Conservation (phyloP, 2,329 filamentous ascomycete species). For the Aspergillus udagawae region DNA sequence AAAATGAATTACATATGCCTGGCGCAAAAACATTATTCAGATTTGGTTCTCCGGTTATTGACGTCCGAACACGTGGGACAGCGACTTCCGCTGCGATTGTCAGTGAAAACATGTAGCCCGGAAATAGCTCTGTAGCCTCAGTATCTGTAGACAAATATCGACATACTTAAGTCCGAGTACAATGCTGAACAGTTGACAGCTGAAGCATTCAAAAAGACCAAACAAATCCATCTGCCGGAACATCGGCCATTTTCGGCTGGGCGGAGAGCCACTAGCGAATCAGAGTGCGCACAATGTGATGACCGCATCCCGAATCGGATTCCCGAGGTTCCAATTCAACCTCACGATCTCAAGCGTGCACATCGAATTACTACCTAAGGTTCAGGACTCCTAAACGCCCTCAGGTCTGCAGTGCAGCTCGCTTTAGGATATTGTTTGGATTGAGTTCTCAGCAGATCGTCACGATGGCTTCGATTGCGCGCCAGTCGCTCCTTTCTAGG, state of each 20-base stretch:
- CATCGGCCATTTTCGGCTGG: constrained; percentile 39
- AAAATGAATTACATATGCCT: not conserved
- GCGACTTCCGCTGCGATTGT: not conserved
- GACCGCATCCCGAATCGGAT: constrained; percentile 36
- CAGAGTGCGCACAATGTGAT: constrained; percentile 33
- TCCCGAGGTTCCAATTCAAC: constrained; percentile 37
- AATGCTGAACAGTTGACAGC: not conserved
- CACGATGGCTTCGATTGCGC: constrained; percentile 41
- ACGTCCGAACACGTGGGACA: not conserved
- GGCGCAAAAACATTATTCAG: constrained; percentile 11
- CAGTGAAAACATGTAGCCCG: not conserved
- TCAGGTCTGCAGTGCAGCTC: not conserved
- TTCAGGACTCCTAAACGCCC: not conserved
- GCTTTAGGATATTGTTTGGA: not conserved
- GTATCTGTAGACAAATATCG: not conserved
- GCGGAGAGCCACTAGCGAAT: constrained; percentile 33
- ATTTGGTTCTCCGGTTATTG: not conserved
- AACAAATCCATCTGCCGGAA: constrained; percentile 11
- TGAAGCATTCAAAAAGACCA: not conserved
- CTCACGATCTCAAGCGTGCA: constrained; percentile 16
- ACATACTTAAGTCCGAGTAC: not conserved
- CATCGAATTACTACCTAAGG: constrained; percentile 4
- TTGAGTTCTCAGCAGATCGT: constrained; percentile 4
- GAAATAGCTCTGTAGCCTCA: not conserved
- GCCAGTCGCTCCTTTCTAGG: constrained; percentile 35